These are phyloP conservation scores for Metrosideros polymorpha DNA, from an alignment of 441 rosid species.

Conservation along the genomic window DNA sequence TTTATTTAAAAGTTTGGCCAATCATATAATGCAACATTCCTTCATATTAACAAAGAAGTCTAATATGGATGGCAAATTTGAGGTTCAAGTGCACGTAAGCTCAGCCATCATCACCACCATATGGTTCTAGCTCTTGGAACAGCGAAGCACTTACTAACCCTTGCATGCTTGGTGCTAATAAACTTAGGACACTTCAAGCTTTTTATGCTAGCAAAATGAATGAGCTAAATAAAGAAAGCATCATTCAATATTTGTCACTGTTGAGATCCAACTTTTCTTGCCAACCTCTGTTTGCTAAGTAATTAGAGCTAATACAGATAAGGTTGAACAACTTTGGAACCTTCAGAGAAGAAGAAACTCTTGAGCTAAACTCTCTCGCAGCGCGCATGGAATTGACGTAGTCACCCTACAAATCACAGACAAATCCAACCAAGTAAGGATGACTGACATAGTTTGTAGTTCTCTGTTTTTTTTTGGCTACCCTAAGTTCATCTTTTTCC, in stretches of 20 bases:
- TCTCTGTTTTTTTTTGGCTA: not conserved
- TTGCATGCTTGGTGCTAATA: not conserved
- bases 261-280: not conserved
- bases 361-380: constrained; percentile 63
- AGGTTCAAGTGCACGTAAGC: not conserved
- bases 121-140: not conserved
- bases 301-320: not conserved
- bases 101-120: not conserved
- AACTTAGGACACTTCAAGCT: not conserved
- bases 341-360: constrained; percentile 52
- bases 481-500: too few species aligned
- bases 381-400: constrained; percentile 60
- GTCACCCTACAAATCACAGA: constrained; percentile 40
- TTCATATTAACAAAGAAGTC: not conserved
- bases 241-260: not conserved
- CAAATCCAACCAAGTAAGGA: not conserved
- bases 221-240: not conserved
- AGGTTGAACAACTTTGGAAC: constrained; percentile 10
- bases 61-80: not conserved
- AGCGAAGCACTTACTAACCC: not conserved
- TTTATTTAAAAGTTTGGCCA: not conserved
- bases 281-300: not conserved
- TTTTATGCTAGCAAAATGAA: not conserved
- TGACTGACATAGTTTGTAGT: not conserved
- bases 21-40: not conserved